A percentile compares a stretch with the other conserved stretches of the same genome.
These are phyloP conservation scores for Tetrahymena elliotti DNA, from an alignment of 73 alveolate species.

Conservation along the genomic window DNA sequence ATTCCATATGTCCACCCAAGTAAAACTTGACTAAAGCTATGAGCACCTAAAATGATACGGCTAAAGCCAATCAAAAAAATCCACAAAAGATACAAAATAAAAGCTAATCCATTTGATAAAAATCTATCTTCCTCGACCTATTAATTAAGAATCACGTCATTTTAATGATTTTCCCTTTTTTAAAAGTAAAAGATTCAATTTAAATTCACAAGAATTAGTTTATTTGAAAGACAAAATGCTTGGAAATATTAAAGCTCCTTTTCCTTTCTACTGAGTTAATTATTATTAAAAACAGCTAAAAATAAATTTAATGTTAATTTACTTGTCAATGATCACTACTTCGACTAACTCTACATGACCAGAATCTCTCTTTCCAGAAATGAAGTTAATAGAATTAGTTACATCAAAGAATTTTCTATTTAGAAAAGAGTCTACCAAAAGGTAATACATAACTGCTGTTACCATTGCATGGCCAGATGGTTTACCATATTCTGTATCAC, in stretches of 20 bases:
- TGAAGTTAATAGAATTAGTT: not conserved
- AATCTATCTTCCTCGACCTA: not conserved
- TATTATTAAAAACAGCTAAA: not conserved
- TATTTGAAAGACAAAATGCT: not conserved
- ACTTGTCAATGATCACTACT: not conserved
- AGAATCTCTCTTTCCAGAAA: not conserved
- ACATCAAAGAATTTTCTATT: not conserved
- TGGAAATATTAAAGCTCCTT: not conserved
- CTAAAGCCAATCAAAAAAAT: conserved; percentile 26
- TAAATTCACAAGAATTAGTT: not conserved
- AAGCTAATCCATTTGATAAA: not conserved
- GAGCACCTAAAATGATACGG: conserved; percentile 34
- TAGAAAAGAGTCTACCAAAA: not conserved
- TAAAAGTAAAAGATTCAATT: not conserved
- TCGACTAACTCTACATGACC: not conserved
- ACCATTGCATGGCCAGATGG: conserved; percentile 49
- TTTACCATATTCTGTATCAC: conserved; percentile 33
- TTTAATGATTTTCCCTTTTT: not conserved
- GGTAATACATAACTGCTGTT: conserved; percentile 3
- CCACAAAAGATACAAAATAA: not conserved
- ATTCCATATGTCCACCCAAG: conserved; percentile 26
- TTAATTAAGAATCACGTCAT: not conserved
- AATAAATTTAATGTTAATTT: not conserved
- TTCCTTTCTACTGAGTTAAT: too few relatives aligned
- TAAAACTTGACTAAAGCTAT: conserved; percentile 18